Conservation (phyloP, 345 rosid species). For the Noccaea caerulescens region DNA sequence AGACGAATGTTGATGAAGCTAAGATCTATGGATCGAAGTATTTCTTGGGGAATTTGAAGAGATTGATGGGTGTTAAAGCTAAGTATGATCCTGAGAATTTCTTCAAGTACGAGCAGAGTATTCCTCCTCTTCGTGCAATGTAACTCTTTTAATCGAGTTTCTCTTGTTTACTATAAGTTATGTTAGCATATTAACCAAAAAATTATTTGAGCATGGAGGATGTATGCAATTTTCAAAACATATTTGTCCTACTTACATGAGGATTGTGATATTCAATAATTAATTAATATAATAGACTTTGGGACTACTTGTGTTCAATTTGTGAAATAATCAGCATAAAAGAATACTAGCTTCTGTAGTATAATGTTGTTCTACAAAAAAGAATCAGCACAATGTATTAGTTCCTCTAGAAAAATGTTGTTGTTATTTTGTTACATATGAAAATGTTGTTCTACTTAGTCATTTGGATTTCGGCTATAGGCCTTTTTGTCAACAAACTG, state of each 20-base stretch:
- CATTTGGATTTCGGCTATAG: too few relatives aligned
- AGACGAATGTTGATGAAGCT: slow-evolving; percentile 25
- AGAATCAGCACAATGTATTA: too few relatives aligned
- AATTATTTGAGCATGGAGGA: not conserved
- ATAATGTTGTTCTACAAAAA: too few relatives aligned
- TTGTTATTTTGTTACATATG: too few relatives aligned
- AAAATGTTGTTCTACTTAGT: too few relatives aligned
- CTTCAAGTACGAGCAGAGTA: slow-evolving; percentile 48
- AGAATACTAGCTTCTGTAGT: too few relatives aligned
- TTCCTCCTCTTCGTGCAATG: slow-evolving; percentile 29
- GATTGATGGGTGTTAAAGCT: slow-evolving; percentile 44
- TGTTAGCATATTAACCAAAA: slow-evolving; percentile 11
- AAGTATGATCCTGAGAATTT: slow-evolving; percentile 47
- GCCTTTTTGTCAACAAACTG: too few relatives aligned
- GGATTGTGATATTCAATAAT: not conserved
- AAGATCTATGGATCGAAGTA: slow-evolving; percentile 47
- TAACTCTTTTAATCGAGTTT: not conserved
- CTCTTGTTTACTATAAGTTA: not conserved
- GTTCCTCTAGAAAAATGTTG: too few relatives aligned
- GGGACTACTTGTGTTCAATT: not conserved
- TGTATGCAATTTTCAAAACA: slow-evolving; percentile 6
- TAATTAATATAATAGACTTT: not conserved
- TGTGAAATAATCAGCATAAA: slow-evolving; percentile 17
- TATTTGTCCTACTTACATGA: not conserved
- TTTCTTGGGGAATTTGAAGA: slow-evolving; percentile 41